These are phyloP conservation scores for Barnettozyma californica DNA, from an alignment of 805 yeast genomes.

Conservation along the genomic window DNA sequence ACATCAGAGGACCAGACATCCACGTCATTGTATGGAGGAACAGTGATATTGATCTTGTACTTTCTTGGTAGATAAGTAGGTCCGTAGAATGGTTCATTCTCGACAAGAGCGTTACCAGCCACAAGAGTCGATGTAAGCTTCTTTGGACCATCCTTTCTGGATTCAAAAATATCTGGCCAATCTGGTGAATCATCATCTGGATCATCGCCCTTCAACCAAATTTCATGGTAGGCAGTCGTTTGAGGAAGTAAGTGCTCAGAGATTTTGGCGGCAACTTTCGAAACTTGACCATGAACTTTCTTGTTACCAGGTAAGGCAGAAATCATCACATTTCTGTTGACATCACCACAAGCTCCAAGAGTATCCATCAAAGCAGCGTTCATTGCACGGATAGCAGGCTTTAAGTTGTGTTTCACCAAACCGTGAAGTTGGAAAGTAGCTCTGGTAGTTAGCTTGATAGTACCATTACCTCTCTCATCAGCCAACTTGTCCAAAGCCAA, in stretches of 20 bases:
- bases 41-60: conserved; percentile 89
- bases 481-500: conserved; percentile 77
- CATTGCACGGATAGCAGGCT: conserved; percentile 89
- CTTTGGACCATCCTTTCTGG: conserved; percentile 68
- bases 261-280: conserved; percentile 54
- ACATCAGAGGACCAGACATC: conserved; percentile 95
- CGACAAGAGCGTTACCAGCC: conserved; percentile 79
- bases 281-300: conserved; percentile 72
- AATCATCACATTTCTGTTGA: conserved; percentile 90
- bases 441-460: conserved; percentile 90
- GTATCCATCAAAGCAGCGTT: conserved; percentile 89
- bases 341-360: conserved; percentile 98
- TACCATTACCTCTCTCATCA: conserved; percentile 82
- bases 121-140: conserved; percentile 71
- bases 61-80: conserved; percentile 88
- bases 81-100: conserved; percentile 84
- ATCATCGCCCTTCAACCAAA: conserved; percentile 89
- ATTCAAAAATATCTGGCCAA: conserved; percentile 60
- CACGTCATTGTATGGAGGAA: conserved; percentile 94
- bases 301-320: conserved; percentile 87
- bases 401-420: conserved; percentile 81
- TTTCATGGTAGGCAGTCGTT: conserved; percentile 95
- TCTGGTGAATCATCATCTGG: conserved; percentile 57
- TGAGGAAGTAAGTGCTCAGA: conserved; percentile 82
- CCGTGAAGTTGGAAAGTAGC: conserved; percentile 97